phyloP scores from a whole-genome alignment of 306 rosid genomes.

The Cotoneaster glaucophyllus region DNA sequence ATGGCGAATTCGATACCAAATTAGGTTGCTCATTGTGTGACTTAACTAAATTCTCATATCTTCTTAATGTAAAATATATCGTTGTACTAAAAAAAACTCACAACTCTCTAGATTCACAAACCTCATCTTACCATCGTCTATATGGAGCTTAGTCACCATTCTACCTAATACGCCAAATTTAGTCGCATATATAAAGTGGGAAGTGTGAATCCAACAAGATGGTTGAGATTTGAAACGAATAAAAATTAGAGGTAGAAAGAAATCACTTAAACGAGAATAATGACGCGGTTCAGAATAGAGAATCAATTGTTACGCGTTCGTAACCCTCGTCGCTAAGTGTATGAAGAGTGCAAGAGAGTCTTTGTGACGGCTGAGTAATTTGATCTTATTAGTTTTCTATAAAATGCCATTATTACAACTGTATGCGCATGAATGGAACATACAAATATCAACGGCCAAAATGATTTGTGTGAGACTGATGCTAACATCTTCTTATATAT shows the following conservation, averaged over 20 bases:
- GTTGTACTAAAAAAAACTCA: no score
- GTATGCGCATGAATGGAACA: background rate
- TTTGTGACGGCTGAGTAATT: background rate
- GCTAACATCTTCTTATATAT: background rate
- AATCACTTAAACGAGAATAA: background rate
- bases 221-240: background rate
- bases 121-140: background rate
- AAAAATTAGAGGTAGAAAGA: background rate
- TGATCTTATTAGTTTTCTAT: background rate
- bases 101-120: background rate
- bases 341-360: background rate
- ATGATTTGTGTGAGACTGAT: background rate
- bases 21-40: no score
- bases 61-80: no score
- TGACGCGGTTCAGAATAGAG: background rate
- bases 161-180: background rate
- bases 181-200: background rate
- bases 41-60: fast-evolving
- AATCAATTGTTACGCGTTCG: background rate
- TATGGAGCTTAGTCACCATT: background rate
- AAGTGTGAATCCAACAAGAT: background rate
- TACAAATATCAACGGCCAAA: no score
- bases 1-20: no score
- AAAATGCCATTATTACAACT: background rate
- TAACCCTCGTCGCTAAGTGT: background rate